Conservation (phyloP, 176 grass and related monocot genomes). For the Eleusine indica region DNA sequence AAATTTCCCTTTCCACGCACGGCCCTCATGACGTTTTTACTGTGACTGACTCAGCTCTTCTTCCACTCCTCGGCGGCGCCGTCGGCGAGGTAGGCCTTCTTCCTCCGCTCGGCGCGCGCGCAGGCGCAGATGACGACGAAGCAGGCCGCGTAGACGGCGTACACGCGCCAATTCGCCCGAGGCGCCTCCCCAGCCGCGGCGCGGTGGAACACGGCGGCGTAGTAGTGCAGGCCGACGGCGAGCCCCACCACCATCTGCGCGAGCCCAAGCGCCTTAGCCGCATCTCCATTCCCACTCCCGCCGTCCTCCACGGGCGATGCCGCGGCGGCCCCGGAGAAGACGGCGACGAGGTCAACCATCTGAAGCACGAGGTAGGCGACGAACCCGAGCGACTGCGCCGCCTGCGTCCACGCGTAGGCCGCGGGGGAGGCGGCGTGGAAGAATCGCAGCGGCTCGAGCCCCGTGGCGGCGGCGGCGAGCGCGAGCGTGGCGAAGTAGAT, state of each 20-base stretch:
- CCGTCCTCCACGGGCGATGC: conserved; percentile 42
- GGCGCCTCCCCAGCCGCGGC: conserved; percentile 77
- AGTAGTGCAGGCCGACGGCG: conserved; percentile 90
- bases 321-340: conserved; percentile 59
- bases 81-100: conserved; percentile 75
- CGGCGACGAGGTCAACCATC: conserved; percentile 77
- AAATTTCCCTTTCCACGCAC: background rate
- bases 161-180: conserved; percentile 88
- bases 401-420: conserved; percentile 93
- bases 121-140: conserved; percentile 83
- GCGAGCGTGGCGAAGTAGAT: conserved; percentile 97
- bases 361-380: conserved; percentile 81
- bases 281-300: conserved; percentile 30
- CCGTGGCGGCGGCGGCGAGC: conserved; percentile 64
- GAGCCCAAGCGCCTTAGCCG: conserved; percentile 60
- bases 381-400: conserved; percentile 85
- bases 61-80: conserved; percentile 81
- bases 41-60: conserved; percentile 55
- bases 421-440: conserved; percentile 90
- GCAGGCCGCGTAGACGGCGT: conserved; percentile 82
- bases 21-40: background rate
- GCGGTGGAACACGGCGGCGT: conserved; percentile 92
- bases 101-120: conserved; percentile 78
- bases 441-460: conserved; percentile 90
- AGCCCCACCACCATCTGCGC: conserved; percentile 94